Conservation (phyloP, 1,284 basidiomycete species). For the Porogramme epimiltina region DNA sequence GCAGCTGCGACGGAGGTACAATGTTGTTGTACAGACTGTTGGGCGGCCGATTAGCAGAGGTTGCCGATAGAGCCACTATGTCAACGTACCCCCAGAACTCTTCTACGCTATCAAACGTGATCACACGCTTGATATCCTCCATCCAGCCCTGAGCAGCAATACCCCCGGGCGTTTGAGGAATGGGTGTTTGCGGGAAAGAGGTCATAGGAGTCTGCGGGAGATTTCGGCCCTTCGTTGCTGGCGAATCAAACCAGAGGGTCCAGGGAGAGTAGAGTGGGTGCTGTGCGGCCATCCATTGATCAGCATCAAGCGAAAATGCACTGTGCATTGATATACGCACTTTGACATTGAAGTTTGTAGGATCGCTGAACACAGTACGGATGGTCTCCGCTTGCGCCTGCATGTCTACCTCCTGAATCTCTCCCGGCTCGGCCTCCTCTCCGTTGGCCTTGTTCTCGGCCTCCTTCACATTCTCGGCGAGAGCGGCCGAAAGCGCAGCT, state of each 20-base stretch:
- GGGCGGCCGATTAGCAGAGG: conserved; percentile 8
- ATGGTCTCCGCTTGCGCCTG: conserved; percentile 79
- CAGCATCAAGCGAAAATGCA: not conserved
- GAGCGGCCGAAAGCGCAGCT: conserved; percentile 70
- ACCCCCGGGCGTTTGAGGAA: conserved; percentile 65
- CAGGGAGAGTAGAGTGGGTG: conserved; percentile 92
- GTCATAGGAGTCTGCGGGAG: conserved; percentile 84
- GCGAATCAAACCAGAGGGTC: conserved; percentile 98
- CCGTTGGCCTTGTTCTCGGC: conserved; percentile 34
- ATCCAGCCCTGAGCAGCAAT: conserved; percentile 84
- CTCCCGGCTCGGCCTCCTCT: conserved; percentile 60
- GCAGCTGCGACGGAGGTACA: conserved; percentile 92
- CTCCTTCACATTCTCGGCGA: conserved; percentile 50
- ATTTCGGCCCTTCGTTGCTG: conserved; percentile 84
- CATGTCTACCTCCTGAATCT: conserved; percentile 82
- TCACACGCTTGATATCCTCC: conserved; percentile 95
- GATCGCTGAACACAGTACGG: conserved; percentile 89
- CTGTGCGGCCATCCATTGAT: conserved; percentile 40
- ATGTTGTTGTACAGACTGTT: conserved; percentile 94
- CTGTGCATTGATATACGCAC: conserved; percentile 41
- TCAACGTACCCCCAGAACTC: conserved; percentile 91
- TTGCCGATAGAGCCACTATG: too few species aligned
- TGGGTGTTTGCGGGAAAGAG: conserved; percentile 75
- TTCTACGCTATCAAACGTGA: conserved; percentile 92
- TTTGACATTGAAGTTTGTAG: conserved; percentile 91